Percentiles rank a stretch among this genome's conserved stretches.
These are phyloP conservation scores for Penicillium macrosclerotiorum DNA, from an alignment of 495 filamentous ascomycete species.

Conservation along the genomic window DNA sequence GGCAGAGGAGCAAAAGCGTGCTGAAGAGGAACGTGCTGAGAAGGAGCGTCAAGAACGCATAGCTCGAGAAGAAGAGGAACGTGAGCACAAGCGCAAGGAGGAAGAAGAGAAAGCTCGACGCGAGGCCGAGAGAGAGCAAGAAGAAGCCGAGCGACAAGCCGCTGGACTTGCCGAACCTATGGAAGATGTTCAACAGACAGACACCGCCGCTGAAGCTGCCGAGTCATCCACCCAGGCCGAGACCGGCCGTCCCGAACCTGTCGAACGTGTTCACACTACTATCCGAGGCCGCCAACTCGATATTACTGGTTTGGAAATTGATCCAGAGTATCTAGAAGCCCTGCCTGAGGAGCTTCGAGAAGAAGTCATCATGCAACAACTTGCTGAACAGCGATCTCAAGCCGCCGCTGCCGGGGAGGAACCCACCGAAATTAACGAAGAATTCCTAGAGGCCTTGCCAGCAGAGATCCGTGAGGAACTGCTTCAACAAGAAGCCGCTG, in stretches of 20 bases:
- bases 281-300: conserved; percentile 84
- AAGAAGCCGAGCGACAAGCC: conserved; percentile 48
- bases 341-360: conserved; percentile 93
- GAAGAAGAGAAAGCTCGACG: conserved; percentile 59
- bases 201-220: conserved; percentile 31
- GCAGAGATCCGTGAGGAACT: conserved; percentile 87
- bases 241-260: conserved; percentile 49
- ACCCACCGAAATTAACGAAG: conserved; percentile 82
- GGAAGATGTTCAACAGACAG: conserved; percentile 77
- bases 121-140: conserved; percentile 43
- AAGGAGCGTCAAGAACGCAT: conserved; percentile 51
- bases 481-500: conserved; percentile 81
- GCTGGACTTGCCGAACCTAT: conserved; percentile 59
- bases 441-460: conserved; percentile 92
- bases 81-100: conserved; percentile 59
- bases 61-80: conserved; percentile 59
- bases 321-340: conserved; percentile 88
- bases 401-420: conserved; percentile 78
- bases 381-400: conserved; percentile 77
- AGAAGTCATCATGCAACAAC: conserved; percentile 87
- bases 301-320: conserved; percentile 91
- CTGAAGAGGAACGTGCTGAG: conserved; percentile 45
- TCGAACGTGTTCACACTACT: conserved; percentile 66
- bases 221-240: conserved; percentile 32
- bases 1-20: conserved; percentile 48